These are phyloP conservation scores for Fusarium xylarioides DNA, from an alignment of 2,329 filamentous ascomycete genomes.

Conservation along the genomic window DNA sequence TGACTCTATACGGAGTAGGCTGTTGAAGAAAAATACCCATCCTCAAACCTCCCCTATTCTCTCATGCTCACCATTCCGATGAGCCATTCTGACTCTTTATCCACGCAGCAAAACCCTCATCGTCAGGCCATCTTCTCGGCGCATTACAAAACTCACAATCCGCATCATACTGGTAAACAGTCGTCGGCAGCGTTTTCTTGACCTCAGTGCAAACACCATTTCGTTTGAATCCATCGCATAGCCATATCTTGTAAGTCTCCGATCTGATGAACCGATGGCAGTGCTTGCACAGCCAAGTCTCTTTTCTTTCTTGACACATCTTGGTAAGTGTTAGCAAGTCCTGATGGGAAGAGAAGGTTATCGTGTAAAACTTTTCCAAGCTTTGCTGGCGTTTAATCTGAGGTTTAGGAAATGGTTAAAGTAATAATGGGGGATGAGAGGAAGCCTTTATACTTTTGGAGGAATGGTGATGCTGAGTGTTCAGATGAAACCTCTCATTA, in stretches of 20 bases:
- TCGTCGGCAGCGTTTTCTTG: not conserved
- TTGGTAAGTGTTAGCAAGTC: not conserved
- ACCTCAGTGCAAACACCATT: not conserved
- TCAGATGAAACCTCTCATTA: accelerated
- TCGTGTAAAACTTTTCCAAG: accelerated
- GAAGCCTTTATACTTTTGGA: not conserved
- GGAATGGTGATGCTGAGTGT: not conserved
- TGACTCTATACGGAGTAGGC: no score
- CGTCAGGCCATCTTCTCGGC: not conserved
- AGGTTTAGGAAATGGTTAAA: accelerated
- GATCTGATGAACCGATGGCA: not conserved
- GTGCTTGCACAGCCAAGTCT: not conserved
- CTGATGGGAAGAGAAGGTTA: not conserved
- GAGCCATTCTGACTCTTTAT: not conserved
- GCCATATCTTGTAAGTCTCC: not conserved
- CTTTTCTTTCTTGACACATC: not conserved
- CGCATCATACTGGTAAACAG: not conserved
- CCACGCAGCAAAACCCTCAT: not conserved
- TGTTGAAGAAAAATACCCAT: not conserved
- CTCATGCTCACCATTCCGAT: not conserved
- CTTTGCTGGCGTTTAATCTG: not conserved
- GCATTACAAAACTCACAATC: not conserved
- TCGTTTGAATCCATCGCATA: not conserved
- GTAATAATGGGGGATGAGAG: not conserved
- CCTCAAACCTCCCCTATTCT: not conserved